Conservation (phyloP, 768 basidiomycete genomes). For the Mycena pura region DNA sequence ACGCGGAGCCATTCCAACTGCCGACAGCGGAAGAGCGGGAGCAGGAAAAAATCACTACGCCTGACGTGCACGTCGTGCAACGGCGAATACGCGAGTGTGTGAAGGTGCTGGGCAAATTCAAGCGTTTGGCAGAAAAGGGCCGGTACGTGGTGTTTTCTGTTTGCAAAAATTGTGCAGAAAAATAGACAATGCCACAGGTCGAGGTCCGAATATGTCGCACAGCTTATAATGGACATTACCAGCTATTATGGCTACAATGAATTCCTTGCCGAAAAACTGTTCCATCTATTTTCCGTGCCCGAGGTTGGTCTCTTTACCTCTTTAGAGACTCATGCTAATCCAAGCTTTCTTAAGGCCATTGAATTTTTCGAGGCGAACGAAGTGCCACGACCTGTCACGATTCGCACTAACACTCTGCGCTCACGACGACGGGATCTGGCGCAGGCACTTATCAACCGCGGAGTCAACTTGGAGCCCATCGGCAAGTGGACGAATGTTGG, state of each 20-base stretch:
- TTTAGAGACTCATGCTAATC: conserved; percentile 1
- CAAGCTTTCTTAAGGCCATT: conserved; percentile 68
- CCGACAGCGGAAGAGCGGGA: conserved; percentile 77
- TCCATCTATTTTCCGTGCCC: conserved; percentile 89
- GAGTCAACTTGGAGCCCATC: conserved; percentile 96
- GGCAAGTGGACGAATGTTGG: conserved; percentile 99
- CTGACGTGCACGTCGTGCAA: conserved; percentile 79
- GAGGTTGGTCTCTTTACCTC: conserved; percentile 63
- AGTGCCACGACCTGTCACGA: conserved; percentile 93
- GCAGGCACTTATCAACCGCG: conserved; percentile 91
- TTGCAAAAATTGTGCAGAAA: no score
- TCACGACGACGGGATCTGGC: conserved; percentile 94
- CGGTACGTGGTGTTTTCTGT: conserved; percentile 58
- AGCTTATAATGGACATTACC: conserved; percentile 87
- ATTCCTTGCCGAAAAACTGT: conserved; percentile 93
- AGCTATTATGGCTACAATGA: conserved; percentile 98
- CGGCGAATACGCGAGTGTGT: conserved; percentile 81
- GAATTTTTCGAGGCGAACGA: conserved; percentile 99
- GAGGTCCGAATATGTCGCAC: conserved; percentile 88
- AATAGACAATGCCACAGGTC: no score
- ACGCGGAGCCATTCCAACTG: conserved; percentile 62
- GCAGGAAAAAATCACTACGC: conserved; percentile 72
- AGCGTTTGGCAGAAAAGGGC: conserved; percentile 66
- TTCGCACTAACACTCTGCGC: conserved; percentile 95
- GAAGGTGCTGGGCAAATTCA: conserved; percentile 75